Percentiles rank a stretch among this genome's conserved stretches.
phyloP scores from a whole-genome alignment of 169 alveolate species.

The Cryptosporidium meleagridis region DNA sequence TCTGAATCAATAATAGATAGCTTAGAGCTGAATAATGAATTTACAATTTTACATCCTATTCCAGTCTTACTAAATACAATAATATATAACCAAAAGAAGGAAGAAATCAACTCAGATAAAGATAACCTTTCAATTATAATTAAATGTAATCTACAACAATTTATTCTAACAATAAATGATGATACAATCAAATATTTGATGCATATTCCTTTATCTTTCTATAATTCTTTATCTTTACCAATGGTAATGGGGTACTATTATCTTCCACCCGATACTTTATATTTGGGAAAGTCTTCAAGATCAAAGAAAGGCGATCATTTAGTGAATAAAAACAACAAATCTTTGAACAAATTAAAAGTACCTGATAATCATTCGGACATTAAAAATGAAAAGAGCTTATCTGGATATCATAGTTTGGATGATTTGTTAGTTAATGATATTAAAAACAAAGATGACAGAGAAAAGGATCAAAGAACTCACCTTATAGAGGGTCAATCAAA shows the following conservation, averaged over 20 bases:
- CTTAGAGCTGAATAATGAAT: constrained; percentile 13
- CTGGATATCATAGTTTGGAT: too few relatives aligned
- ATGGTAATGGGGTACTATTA: constrained; percentile 47
- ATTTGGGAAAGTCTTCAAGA: background rate
- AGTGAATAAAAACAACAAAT: too few relatives aligned
- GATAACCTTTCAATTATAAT: constrained; percentile 29
- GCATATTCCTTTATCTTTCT: constrained; percentile 66
- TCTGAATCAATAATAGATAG: background rate
- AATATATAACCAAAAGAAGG: constrained; percentile 19
- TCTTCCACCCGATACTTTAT: constrained; percentile 36
- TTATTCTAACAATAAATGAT: constrained; percentile 14
- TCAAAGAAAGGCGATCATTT: background rate
- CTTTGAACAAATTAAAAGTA: background rate
- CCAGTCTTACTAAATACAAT: constrained; percentile 24
- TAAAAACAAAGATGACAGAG: background rate
- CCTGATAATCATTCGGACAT: background rate
- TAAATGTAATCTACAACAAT: constrained; percentile 44
- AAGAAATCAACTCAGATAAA: constrained; percentile 22
- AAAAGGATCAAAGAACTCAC: background rate
- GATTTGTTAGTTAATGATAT: too few relatives aligned
- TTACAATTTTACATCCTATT: constrained; percentile 48
- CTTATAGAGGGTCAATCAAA: background rate
- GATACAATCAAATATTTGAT: constrained; percentile 48
- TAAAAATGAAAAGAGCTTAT: too few relatives aligned
- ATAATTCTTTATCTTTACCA: constrained; percentile 24